Percentiles rank a stretch among this genome's conserved stretches.
Conservation (phyloP, 1,284 basidiomycete species). For the Tilletia caries region DNA sequence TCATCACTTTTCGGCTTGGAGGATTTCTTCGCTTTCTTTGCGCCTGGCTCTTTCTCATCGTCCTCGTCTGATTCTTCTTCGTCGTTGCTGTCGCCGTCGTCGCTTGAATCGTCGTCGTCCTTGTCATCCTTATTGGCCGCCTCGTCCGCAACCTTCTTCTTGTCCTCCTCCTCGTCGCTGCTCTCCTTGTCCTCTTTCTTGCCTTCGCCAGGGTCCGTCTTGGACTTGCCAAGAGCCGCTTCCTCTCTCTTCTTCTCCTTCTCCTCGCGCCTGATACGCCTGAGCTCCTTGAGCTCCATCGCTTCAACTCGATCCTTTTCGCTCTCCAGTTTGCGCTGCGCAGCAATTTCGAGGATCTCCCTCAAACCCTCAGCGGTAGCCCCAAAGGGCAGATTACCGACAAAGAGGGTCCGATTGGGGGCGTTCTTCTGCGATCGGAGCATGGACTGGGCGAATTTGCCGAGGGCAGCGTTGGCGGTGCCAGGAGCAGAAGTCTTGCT, state of each 20-base stretch:
- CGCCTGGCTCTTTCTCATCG: not conserved
- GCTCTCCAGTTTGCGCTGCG: slow-evolving; percentile 20
- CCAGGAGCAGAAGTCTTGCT: not conserved
- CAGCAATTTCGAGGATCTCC: slow-evolving; percentile 63
- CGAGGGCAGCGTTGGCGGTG: slow-evolving; percentile 55
- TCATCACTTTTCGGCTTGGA: not conserved
- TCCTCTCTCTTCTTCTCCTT: slow-evolving; percentile 4
- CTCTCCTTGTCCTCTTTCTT: slow-evolving; percentile 13
- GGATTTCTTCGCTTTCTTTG: slow-evolving; percentile 13
- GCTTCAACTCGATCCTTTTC: slow-evolving; percentile 18
- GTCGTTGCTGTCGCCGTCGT: not conserved
- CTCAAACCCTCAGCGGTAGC: slow-evolving; percentile 70
- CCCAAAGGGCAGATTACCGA: slow-evolving; percentile 86
- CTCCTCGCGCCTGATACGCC: slow-evolving; percentile 17
- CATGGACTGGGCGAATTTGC: slow-evolving; percentile 78
- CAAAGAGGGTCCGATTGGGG: slow-evolving; percentile 75
- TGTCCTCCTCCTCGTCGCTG: not conserved
- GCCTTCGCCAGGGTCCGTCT: not conserved
- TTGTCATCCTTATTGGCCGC: not conserved
- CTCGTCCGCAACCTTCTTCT: not conserved
- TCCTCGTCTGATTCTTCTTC: not conserved
- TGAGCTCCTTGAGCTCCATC: slow-evolving; percentile 11
- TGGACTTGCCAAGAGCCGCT: slow-evolving; percentile 16
- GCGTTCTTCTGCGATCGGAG: slow-evolving; percentile 76
- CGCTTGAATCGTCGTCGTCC: not conserved